phyloP scores from a whole-genome alignment of 768 basidiomycete genomes.

The Tylopilus subfusipes region DNA sequence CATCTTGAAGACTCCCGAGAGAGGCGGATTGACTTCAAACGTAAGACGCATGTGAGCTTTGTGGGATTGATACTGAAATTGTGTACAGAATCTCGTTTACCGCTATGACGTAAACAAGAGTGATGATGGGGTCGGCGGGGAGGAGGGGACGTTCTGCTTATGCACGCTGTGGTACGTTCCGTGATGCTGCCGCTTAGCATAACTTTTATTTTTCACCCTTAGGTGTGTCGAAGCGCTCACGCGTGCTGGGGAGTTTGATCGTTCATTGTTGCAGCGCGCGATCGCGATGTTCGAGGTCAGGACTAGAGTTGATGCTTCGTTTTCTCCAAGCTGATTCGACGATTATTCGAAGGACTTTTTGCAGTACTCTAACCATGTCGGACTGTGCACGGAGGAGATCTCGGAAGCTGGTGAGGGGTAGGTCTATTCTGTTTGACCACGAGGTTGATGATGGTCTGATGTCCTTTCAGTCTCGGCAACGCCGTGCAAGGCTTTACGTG shows the following conservation, averaged over 20 bases:
- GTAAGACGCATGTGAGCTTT: slow-evolving; percentile 30
- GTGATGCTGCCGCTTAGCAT: background rate
- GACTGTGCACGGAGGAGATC: slow-evolving; percentile 82
- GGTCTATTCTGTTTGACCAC: slow-evolving; percentile 19
- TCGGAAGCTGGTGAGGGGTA: slow-evolving; percentile 83
- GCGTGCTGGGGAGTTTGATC: slow-evolving; percentile 79
- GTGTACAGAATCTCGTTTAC: slow-evolving; percentile 72
- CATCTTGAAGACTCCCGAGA: slow-evolving; percentile 82
- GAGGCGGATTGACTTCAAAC: slow-evolving; percentile 89
- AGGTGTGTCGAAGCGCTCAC: slow-evolving; percentile 90
- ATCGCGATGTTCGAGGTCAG: slow-evolving; percentile 87
- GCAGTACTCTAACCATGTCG: slow-evolving; percentile 83
- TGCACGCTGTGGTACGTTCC: slow-evolving; percentile 70
- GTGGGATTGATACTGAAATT: slow-evolving; percentile 3
- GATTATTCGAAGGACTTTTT: slow-evolving; percentile 56
- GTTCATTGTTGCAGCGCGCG: slow-evolving; percentile 58
- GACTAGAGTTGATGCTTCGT: background rate
- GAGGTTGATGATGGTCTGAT: background rate
- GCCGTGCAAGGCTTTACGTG: slow-evolving; percentile 90
- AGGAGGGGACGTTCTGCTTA: slow-evolving; percentile 92
- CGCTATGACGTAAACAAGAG: slow-evolving; percentile 85
- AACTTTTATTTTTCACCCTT: background rate
- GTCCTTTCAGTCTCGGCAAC: slow-evolving; percentile 62
- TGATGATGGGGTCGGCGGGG: slow-evolving; percentile 92
- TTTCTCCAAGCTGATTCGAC: background rate